Base-by-base conservation (phyloP, 306 rosid genomes). In the Corylus heterophylla region DNA sequence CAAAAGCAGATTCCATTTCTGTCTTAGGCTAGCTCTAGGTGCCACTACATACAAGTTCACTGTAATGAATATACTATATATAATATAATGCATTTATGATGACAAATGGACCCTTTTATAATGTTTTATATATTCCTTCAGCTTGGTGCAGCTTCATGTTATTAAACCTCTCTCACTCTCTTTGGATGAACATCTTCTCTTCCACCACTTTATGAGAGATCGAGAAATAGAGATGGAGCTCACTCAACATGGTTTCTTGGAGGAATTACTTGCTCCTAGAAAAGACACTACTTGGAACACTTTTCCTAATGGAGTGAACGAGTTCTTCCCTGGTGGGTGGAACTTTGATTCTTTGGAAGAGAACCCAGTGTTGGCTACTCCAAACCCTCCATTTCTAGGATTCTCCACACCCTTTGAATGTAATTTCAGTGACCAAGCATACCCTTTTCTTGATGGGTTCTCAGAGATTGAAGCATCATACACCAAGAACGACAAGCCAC, bases 191-290 rank as follows among this genome's bases (percentile, higher is more conserved):
- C 22, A 4, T 31, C 61, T 86, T 44, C 47, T 35, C 47, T 44
- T 49, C 54, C 75, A 51, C 76, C 25, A 69, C 74, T 80, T 67
- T 27, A 69, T 45, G 52, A 35, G 29, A 54, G 71, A n/a, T n/a
- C n/a, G n/a, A 54, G 63, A 61, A 39, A 66, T 35, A 51, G 58
- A 73, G 48, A 94, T 94, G 98, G 98, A 94, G 91, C 93, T 92
- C 66, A 82, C 89, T 84, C 95, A 89, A 55, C 95, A 86, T 87
- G 92, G 93, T 71, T 88, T 91, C 83, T 86, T 94, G 76, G 98
- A 94, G 80, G 98, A 94, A 71, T 74, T 94, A 18, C 79, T 92
- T 9, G 90, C 92, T 83, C 88, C 97, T 82, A 91, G 92, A 83
- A 88, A 86, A 87, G 95, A 91, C 78, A 69, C 79, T 56, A 90